Conservation (phyloP, 2,329 filamentous ascomycete genomes). For the Dactylonectria macrodidyma region DNA sequence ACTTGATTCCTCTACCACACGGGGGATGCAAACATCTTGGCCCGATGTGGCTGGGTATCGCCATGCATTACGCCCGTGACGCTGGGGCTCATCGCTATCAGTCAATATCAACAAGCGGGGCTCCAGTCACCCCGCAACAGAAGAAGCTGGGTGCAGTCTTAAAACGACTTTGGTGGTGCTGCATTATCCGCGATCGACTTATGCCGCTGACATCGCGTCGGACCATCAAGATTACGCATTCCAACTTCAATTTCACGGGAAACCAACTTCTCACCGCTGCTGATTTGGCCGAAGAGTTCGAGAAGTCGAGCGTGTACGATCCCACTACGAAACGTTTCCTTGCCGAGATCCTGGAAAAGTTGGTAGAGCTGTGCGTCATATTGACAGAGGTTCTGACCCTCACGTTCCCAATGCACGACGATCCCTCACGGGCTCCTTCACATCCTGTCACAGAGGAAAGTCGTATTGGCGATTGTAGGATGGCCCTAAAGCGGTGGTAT, state of each 20-base stretch:
- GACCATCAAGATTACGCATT: constrained; percentile 29
- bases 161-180: constrained; percentile 46
- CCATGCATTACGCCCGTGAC: constrained; percentile 45
- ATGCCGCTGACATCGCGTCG: constrained; percentile 31
- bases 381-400: constrained; percentile 28
- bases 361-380: constrained; percentile 28
- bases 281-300: constrained; percentile 22
- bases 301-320: constrained; percentile 28
- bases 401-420: constrained; percentile 29
- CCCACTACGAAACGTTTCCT: constrained; percentile 21
- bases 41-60: constrained; percentile 45
- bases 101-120: constrained; percentile 21
- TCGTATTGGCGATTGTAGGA: constrained; percentile 34
- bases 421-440: constrained; percentile 16
- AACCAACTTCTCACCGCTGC: constrained; percentile 13
- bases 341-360: constrained; percentile 21
- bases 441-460: constrained; percentile 16
- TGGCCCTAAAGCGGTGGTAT: constrained; percentile 43
- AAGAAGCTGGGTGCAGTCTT: constrained; percentile 37
- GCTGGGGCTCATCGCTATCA: constrained; percentile 44
- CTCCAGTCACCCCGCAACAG: constrained; percentile 23
- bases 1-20: constrained; percentile 44
- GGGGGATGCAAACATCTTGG: constrained; percentile 44
- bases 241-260: constrained; percentile 27
- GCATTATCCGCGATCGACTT: constrained; percentile 43